Conservation (phyloP, 352 stramenopile species). For the Achlya hypogyna region DNA sequence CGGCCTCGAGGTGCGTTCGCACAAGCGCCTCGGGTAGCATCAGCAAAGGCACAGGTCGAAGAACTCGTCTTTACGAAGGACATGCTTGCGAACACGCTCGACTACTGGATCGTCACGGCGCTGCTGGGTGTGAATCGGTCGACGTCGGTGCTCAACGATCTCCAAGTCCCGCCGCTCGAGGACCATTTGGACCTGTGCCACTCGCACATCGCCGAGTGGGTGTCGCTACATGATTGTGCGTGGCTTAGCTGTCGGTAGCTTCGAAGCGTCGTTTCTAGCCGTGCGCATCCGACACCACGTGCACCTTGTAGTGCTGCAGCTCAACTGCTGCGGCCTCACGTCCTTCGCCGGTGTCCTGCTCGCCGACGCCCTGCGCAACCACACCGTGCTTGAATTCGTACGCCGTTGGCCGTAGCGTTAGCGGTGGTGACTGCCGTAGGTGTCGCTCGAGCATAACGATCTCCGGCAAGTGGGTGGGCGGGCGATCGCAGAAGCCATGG, state of each 20-base stretch:
- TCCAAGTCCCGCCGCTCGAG: slow-evolving; percentile 25
- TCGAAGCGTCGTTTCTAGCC: slow-evolving; percentile 51
- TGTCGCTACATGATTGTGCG: slow-evolving; percentile 34
- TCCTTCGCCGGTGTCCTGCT: slow-evolving; percentile 40
- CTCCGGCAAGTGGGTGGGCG: slow-evolving; percentile 37
- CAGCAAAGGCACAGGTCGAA: slow-evolving; percentile 22
- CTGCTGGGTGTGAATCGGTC: slow-evolving; percentile 53
- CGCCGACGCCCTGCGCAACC: slow-evolving; percentile 54
- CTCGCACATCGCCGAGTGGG: slow-evolving; percentile 13
- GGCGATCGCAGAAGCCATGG: slow-evolving; percentile 49
- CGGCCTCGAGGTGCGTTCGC: slow-evolving; percentile 16
- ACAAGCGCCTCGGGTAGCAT: slow-evolving; percentile 27
- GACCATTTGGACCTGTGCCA: slow-evolving; percentile 8
- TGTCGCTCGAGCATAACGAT: slow-evolving; percentile 65
- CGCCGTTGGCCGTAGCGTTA: neutral
- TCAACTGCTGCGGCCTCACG: slow-evolving; percentile 55
- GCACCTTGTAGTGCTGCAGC: slow-evolving; percentile 36
- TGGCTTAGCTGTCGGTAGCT: slow-evolving; percentile 35
- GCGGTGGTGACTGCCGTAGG: neutral
- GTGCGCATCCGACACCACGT: slow-evolving; percentile 70
- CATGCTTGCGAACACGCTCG: slow-evolving; percentile 33
- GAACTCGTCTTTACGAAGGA: neutral
- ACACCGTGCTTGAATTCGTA: slow-evolving; percentile 39
- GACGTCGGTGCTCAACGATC: slow-evolving; percentile 46
- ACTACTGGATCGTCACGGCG: slow-evolving; percentile 58